These are phyloP conservation scores for Scedosporium minutisporum DNA, from an alignment of 2,329 filamentous ascomycete species.

Conservation along the genomic window DNA sequence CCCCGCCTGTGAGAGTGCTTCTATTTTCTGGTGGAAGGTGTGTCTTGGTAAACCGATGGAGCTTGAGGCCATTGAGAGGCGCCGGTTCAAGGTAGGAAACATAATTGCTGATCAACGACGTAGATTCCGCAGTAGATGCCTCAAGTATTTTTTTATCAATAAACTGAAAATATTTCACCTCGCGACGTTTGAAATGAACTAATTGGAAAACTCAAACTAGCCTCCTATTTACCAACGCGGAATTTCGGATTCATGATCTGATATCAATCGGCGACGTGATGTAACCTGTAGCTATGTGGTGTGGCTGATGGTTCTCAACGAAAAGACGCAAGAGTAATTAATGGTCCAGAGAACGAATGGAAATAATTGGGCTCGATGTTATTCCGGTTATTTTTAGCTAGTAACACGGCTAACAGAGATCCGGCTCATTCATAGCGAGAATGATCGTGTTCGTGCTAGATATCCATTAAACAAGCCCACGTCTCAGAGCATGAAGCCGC, in stretches of 20 bases:
- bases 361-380: no score
- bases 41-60: constrained; percentile 28
- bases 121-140: neutral
- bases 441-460: no score
- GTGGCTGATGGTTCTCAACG: neutral
- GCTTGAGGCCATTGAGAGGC: constrained; percentile 42
- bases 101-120: neutral
- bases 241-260: neutral
- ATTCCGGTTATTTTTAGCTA: no score
- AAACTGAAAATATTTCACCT: no score
- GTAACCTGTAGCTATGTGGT: neutral
- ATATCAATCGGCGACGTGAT: neutral
- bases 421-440: no score
- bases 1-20: constrained; percentile 53
- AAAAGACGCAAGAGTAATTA: no score
- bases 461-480: no score
- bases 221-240: no score
- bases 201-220: neutral
- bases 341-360: no score
- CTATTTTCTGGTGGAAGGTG: constrained; percentile 49
- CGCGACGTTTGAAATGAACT: neutral
- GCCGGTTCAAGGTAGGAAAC: constrained; percentile 13
- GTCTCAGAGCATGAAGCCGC: no score
- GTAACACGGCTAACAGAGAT: neutral
- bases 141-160: no score